These are phyloP conservation scores for Wickerhamomyces pijperi DNA, from an alignment of 805 yeast genomes.

Conservation along the genomic window DNA sequence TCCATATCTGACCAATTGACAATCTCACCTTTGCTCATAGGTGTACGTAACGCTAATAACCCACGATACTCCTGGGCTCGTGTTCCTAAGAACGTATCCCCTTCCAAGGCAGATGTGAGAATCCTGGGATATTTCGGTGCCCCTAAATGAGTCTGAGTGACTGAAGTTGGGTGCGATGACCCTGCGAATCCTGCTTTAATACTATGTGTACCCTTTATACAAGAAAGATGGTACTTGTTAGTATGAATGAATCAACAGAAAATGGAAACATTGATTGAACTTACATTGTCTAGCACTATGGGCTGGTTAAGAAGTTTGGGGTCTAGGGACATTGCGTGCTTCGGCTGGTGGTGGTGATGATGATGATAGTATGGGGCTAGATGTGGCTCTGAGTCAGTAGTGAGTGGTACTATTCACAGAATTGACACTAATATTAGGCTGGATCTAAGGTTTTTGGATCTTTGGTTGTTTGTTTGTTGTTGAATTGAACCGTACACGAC, in stretches of 20 bases:
- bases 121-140: constrained; percentile 74
- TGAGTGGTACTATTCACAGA: no score
- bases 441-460: no score
- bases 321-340: no score
- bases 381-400: no score
- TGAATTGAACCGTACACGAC: no score
- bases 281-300: constrained; percentile 57
- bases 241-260: neutral
- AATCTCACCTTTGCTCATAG: constrained; percentile 72
- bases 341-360: no score
- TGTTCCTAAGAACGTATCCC: constrained; percentile 65
- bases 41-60: constrained; percentile 56
- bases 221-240: constrained; percentile 1
- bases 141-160: constrained; percentile 62
- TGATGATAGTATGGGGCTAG: no score
- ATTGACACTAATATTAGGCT: no score
- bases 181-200: constrained; percentile 91
- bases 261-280: constrained; percentile 6
- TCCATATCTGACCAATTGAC: constrained; percentile 85
- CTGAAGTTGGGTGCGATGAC: constrained; percentile 65
- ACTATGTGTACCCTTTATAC: constrained; percentile 63
- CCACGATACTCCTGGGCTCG: constrained; percentile 72
- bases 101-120: constrained; percentile 63
- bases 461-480: no score
- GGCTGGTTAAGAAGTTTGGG: constrained; percentile 49